phyloP scores from a whole-genome alignment of 1,284 basidiomycete genomes.

The Sporisorium iseilematis-ciliati region DNA sequence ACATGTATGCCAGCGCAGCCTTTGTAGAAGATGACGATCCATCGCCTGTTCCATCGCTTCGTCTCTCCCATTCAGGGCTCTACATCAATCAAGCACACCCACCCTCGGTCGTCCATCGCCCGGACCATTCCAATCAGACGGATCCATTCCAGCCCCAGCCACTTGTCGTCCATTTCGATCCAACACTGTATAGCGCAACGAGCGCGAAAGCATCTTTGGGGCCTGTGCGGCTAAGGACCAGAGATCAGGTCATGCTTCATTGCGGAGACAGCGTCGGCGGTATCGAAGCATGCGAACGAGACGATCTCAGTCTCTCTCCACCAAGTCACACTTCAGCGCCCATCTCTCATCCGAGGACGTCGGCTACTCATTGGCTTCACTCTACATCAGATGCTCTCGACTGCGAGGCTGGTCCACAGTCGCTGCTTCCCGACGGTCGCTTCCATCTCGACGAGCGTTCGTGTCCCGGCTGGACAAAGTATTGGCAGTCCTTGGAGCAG shows the following conservation, averaged over 20 bases:
- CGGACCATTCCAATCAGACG: constrained; percentile 28
- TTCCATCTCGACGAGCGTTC: constrained; percentile 36
- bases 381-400: constrained; percentile 10
- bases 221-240: constrained; percentile 24
- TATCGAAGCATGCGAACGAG: constrained; percentile 48
- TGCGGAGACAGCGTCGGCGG: constrained; percentile 42
- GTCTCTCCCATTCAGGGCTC: constrained; percentile 54
- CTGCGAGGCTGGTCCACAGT: constrained; percentile 22
- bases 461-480: constrained; percentile 45
- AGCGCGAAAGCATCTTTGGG: constrained; percentile 27
- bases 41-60: constrained; percentile 31
- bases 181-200: constrained; percentile 16
- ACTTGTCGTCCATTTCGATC: constrained; percentile 48
- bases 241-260: constrained; percentile 49
- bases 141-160: constrained; percentile 38
- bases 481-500: constrained; percentile 28
- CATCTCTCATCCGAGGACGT: constrained; percentile 3
- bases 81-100: constrained; percentile 52
- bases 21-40: constrained; percentile 46
- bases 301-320: constrained; percentile 34
- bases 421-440: constrained; percentile 37
- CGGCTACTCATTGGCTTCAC: constrained; percentile 6
- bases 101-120: constrained; percentile 26
- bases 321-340: neutral
- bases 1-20: constrained; percentile 11